Evolutionary conservation across 2,329 filamentous ascomycete genomes (phyloP), one percentile per base, ranked within the genome.

Genomic region (Scedosporium apiospermum): DNA sequence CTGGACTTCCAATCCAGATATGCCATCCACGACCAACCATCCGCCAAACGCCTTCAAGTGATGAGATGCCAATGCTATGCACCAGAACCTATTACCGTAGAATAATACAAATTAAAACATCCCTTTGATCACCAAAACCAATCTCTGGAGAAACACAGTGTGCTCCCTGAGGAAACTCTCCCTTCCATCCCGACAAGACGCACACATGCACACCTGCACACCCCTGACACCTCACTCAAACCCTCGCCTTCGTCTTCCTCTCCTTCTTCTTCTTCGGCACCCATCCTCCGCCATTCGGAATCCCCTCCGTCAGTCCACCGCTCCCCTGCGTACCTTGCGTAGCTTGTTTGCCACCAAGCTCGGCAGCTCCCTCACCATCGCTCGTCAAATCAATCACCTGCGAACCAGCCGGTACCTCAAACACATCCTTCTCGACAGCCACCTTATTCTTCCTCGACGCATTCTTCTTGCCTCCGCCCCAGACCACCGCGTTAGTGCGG

Each of bases 321-420:
- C 57, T 60, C 41, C 30, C 30, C 34, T 61, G 46, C 44, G n/a
- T 58, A 16, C 57, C 57, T 27, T 58, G 26, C 6, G 30, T 23
- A n/a, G 6, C 55, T 49, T 34, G 46, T 44, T 4, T 58, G 5
- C 57, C 57, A 16, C 30, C 26, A 44, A 3, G 51, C 3, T 14
- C 16, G 7, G n/a, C 23, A 7, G 34, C 38, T 3, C 41, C 26
- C n/a, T 53, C 59, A 7, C 34, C 59, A 16, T 55, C 49, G 60
- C 60, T 61, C 16, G 53, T 23, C 12, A 61, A 34, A n/a, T 61
- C 60, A 38, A 61, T 57, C 12, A 61, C 60, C 60, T 61, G 60
- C 3, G 60, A 61, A 6, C 60, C 60, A 4, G 23, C 12, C n/a
- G 60, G 60, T 14, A 61, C 10, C 60, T 57, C 60, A 41, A 61